Evolutionary conservation across 768 basidiomycete species (phyloP), one percentile per base, ranked within the genome.

Genomic region (Omphalotus guepiniiformis): DNA sequence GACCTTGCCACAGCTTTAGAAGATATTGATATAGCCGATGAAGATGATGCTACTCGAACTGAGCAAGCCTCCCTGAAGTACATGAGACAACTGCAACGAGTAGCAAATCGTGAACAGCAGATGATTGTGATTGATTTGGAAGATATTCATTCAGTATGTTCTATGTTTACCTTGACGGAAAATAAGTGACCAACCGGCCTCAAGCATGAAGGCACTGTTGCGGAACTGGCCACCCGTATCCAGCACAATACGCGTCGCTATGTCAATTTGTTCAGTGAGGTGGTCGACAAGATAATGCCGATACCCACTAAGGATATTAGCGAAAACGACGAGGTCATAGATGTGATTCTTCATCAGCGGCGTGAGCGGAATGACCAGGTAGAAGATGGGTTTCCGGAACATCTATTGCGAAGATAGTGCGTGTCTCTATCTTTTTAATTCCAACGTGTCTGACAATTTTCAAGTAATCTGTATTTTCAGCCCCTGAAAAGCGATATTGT

Each of bases 271-370:
- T 97, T 98, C 71, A 81, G 83, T 55, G 86, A 92, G 59, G 92
- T 88, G 38, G 79, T 97, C 45, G 96, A 99, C 74, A 79, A 80
- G 52, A 75, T 95, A 45, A 83, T 97, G 77, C 94, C 93, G 13
- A 71, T 74, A 29, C 90, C 93, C 11, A 93, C 88, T 7, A 87
- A 84, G 61, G 93, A 96, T 56, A 88, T 97, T 51, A 85, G 82
- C 48, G 84, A 91, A 53, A 80, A 92, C 32, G 88, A 92, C 52
- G 96, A 99, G 64, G 94, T 97, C 40, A 88, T 97, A 32, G 96
- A 99, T 65, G 84, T 98, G 4, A 96, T 99, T 49, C 76, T 98
- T 53, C 92, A 93, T 63, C 96, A 98, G 60, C 77, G 96, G 45
- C 75, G 85, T 45, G 89, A 96, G 63, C 78, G 91, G 49, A 97